Base-by-base conservation (phyloP, 257 asterid species). In the Fraxinus quadrangulata region DNA sequence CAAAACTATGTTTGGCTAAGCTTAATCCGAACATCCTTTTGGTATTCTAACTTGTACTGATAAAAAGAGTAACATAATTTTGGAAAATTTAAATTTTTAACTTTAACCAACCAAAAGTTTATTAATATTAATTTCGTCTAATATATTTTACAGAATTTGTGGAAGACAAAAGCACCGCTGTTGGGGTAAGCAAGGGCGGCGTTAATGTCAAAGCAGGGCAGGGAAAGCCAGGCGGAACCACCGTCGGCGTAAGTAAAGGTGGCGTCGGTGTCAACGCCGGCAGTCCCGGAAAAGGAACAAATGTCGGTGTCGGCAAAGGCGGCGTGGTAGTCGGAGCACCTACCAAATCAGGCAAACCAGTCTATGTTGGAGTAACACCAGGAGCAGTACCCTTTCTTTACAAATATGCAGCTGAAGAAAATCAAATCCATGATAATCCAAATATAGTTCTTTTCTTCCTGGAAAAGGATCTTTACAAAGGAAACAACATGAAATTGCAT, bases 361-460 rank as follows among this genome's bases (percentile, higher is more conserved):
- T 89, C 3, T 61, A 78, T 33, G 96, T 91, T 8, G 79, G 83
- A 0, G 95, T 90, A 12, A 5, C 9, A 0, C 87, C 91, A 0
- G 81, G 87, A 0, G 8, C 54, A 0, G 2, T 1, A 2, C 97
- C 97, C 0, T 91, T 91, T 75, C 0, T 0, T 0, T 94, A 91
- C 86, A 0, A 0, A 0, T 94, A 89, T 21, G 97, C 97, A 1
- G 98, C 96, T 63, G 54, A 83, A 2, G 91, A 90, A 21, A 85
- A 92, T 37, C 97, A 93, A 73, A 87, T 90, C 69, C 85, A 84
- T 2, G 94, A 89, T 17, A 73, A 87, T 80, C 94, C 96, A 17
- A 85, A 83, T 51, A 88, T 83, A 6, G 97, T 93, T 61, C 85
- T 91, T 7, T 93, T 95, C 91, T 93, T 93, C 85, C 67, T 88